Base-by-base conservation (phyloP, 1,284 basidiomycete genomes). In the Tilletia walkeri region DNA sequence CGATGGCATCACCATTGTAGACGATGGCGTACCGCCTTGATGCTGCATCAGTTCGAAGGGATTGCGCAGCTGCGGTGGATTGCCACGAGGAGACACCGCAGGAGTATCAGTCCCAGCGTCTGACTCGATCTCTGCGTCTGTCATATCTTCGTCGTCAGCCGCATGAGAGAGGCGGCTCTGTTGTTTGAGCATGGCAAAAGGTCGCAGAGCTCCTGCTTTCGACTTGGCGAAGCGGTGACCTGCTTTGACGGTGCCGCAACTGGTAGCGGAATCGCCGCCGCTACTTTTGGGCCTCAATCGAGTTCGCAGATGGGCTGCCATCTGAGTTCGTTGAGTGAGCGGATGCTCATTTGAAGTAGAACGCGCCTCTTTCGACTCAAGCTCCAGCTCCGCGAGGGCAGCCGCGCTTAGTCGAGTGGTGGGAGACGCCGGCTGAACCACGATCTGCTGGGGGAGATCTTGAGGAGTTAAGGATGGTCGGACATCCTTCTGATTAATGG, bases 51-150 rank as follows among this genome's bases (percentile, higher is more conserved):
- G 20, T 3, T 56, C 54, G 20, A 56, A 56, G 1, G 54, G 54
- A 14, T 56, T 56, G 54, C 54, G 54, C 6, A 56, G 54, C 12
- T 56, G 54, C 5, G 34, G 34, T 20, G 34, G n/a, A 34, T 20
- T 56, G 7, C 54, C 54, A 10, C 12, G 24, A 24, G 54, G 54
- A 20, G 54, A 56, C 10, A 56, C 34, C 20, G 34, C 54, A 20
- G 54, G 54, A n/a, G 54, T 56, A 20, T 56, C 54, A 24, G 54
- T 56, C 24, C 54, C 54, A 5, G 54, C 54, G 54, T 56, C 54
- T 34, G 54, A 56, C 12, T 34, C 54, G 14, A n/a, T 10, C 20
- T 56, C 54, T n/a, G 54, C 20, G 34, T 56, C 54, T 30, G 54
- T 53, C n/a, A 18, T 24, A n/a, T 18, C 50, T 10, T 53, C 54